phyloP scores from a whole-genome alignment of 495 filamentous ascomycete species.

The Terfezia boudieri region DNA sequence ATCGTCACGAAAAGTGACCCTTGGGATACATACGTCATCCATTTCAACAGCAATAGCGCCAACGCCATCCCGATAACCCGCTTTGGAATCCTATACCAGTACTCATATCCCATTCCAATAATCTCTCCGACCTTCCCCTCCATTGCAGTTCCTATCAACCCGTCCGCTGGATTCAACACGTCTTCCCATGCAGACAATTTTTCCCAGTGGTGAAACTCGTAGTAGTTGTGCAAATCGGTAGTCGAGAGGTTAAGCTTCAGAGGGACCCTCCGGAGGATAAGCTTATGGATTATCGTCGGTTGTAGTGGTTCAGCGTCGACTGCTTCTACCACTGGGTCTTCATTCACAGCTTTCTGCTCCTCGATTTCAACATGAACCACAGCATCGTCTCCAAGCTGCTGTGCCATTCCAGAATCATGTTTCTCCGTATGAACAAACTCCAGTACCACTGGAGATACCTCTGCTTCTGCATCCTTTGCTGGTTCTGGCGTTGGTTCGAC shows the following conservation, averaged over 20 bases:
- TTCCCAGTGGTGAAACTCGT: slow-evolving; percentile 33
- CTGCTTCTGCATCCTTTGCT: too few relatives aligned
- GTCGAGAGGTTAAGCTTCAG: slow-evolving; percentile 11
- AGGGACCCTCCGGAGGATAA: slow-evolving; percentile 7
- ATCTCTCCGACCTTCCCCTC: slow-evolving; percentile 10
- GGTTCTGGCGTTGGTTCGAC: too few relatives aligned
- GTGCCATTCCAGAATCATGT: background rate
- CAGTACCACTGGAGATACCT: too few relatives aligned
- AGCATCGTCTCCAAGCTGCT: background rate
- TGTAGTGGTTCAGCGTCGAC: slow-evolving; percentile 3
- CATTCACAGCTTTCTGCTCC: too few relatives aligned
- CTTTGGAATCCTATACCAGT: slow-evolving; percentile 7
- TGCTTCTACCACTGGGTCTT: background rate
- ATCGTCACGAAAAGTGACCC: background rate
- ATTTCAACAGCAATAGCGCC: slow-evolving; percentile 57
- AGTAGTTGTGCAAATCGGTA: slow-evolving; percentile 7
- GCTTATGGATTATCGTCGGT: slow-evolving; percentile 4
- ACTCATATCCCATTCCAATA: slow-evolving; percentile 2
- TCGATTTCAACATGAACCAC: background rate
- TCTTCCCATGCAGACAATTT: slow-evolving; percentile 34
- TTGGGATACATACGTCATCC: slow-evolving; percentile 51
- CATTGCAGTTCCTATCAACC: slow-evolving; percentile 10
- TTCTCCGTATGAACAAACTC: background rate
- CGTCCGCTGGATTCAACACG: slow-evolving; percentile 40
- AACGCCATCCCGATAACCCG: slow-evolving; percentile 58